Percentiles rank a stretch among this genome's conserved stretches.
These are phyloP conservation scores for Protomyces pachydermus DNA, from an alignment of 1,139 yeast species.

Conservation along the genomic window DNA sequence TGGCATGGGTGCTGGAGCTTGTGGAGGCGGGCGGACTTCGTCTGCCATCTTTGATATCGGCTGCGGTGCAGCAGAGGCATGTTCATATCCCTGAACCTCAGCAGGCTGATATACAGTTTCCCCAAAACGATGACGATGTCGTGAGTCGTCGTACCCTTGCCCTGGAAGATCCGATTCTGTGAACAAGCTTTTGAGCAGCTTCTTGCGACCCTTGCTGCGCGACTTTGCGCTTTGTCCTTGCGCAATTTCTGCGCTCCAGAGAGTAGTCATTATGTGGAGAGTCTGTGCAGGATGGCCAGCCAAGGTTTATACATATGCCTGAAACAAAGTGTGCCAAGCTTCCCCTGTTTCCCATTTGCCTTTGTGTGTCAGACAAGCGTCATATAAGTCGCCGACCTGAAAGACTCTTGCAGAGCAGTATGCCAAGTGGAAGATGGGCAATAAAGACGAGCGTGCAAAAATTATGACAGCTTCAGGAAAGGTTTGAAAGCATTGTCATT, in stretches of 20 bases:
- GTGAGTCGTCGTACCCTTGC: neutral
- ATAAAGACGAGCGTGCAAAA: too few species aligned
- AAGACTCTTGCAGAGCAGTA: too few species aligned
- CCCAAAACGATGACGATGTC: neutral
- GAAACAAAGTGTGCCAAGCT: neutral
- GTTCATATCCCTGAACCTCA: neutral
- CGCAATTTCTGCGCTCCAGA: neutral
- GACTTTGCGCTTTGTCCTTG: neutral
- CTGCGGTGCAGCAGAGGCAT: neutral
- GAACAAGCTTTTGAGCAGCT: neutral
- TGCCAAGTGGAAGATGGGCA: too few species aligned
- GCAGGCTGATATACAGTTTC: neutral
- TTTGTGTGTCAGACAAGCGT: too few species aligned
- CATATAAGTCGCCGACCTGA: too few species aligned
- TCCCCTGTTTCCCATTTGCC: neutral
- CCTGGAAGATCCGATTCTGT: neutral
- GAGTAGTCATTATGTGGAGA: neutral
- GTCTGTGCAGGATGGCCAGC: too few species aligned
- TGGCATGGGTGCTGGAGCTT: neutral
- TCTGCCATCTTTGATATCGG: neutral
- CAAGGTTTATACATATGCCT: neutral
- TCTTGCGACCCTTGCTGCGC: neutral
- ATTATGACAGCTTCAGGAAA: too few species aligned
- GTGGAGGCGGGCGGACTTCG: neutral
- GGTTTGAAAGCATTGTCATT: too few species aligned